Evolutionary conservation across 2,329 filamentous ascomycete species (phyloP).

Genomic region (Samsoniella hepiali): DNA sequence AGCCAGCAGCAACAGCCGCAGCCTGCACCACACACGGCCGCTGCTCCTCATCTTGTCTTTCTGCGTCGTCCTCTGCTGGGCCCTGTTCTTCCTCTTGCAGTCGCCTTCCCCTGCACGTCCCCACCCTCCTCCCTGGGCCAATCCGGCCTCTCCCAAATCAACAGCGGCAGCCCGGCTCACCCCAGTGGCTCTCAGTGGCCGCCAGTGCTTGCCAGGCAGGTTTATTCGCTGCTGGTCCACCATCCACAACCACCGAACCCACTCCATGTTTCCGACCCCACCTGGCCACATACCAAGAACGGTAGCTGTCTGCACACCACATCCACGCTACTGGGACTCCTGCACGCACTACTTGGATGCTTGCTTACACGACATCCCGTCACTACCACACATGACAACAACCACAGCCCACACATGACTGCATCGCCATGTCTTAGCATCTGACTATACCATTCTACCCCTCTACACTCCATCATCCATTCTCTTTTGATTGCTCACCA

Average conservation of each 20-base stretch:
- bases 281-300: slow-evolving; percentile 17
- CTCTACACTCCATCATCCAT: not conserved
- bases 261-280: slow-evolving; percentile 7
- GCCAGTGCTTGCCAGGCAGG: not conserved
- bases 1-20: not conserved
- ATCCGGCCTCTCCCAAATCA: slow-evolving; percentile 12
- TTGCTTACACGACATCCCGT: slow-evolving; percentile 18
- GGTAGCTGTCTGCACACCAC: slow-evolving; percentile 9
- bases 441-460: too few species aligned
- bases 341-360: slow-evolving; percentile 14
- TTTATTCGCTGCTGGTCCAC: not conserved
- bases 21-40: not conserved
- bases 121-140: slow-evolving; percentile 16
- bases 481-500: not conserved
- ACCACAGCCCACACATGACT: not conserved
- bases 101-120: slow-evolving; percentile 1
- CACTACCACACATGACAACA: not conserved
- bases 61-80: not conserved
- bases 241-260: slow-evolving; percentile 3
- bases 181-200: not conserved
- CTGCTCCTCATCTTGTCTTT: not conserved
- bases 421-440: not conserved
- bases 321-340: not conserved
- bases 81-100: slow-evolving; percentile 10
- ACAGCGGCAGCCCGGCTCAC: slow-evolving; percentile 4